A percentile compares a stretch with the other conserved stretches of the same genome.
Conservation (phyloP, 2,329 filamentous ascomycete species). For the Cladobotryum mycophilum region DNA sequence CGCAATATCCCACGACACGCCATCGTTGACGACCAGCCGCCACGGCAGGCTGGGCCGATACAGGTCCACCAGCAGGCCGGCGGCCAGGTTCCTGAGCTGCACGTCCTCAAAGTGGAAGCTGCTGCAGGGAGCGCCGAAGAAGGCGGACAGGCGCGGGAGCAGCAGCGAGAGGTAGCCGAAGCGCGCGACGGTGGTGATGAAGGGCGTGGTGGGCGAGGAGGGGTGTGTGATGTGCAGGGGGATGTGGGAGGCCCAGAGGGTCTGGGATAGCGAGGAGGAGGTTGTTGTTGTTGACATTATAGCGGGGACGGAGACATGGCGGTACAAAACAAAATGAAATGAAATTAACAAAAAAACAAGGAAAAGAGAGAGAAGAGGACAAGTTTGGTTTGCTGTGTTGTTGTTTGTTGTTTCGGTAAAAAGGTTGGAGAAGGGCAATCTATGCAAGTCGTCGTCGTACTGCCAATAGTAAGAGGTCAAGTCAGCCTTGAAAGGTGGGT, state of each 20-base stretch:
- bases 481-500: too few relatives aligned
- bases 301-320: not conserved
- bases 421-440: not conserved
- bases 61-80: conserved; percentile 49
- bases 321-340: not conserved
- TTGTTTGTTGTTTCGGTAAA: too few relatives aligned
- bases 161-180: conserved; percentile 55
- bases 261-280: conserved; percentile 32
- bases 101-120: conserved; percentile 54
- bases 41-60: conserved; percentile 51
- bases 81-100: conserved; percentile 47
- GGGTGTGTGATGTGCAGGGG: conserved; percentile 50
- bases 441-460: not conserved
- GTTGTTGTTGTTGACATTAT: too few relatives aligned
- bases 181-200: conserved; percentile 49
- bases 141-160: conserved; percentile 47
- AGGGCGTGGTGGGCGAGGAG: conserved; percentile 40
- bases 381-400: too few relatives aligned
- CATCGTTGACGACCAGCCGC: conserved; percentile 48
- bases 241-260: conserved; percentile 49
- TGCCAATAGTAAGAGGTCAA: too few relatives aligned
- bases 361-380: not conserved
- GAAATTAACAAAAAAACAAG: not conserved
- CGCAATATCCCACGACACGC: conserved; percentile 51
- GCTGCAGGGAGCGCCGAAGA: conserved; percentile 48